Percentiles rank a stretch among this genome's conserved stretches.
phyloP scores from a whole-genome alignment of 208 protist species.

The Naegleria fowleri region DNA sequence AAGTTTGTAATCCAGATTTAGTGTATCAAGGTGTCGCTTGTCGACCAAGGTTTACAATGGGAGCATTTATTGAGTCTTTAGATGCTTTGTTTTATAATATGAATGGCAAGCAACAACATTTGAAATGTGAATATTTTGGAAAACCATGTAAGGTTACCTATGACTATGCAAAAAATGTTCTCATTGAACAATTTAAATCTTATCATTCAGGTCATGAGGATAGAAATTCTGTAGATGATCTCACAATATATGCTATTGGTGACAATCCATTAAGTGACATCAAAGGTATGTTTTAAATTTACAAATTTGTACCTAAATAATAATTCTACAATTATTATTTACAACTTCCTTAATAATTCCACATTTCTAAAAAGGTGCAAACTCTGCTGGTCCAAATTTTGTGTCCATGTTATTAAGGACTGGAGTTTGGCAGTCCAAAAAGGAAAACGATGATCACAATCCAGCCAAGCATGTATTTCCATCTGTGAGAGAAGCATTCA shows the following conservation, averaged over 20 bases:
- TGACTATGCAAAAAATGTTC: slow-evolving; percentile 7
- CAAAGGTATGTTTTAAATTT: no score
- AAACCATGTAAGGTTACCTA: not conserved
- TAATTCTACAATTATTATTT: no score
- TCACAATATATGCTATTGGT: not conserved
- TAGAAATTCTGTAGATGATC: not conserved
- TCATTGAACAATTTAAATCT: not conserved
- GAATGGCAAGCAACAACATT: not conserved
- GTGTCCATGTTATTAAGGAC: not conserved
- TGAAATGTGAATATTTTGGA: not conserved
- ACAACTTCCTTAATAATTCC: no score
- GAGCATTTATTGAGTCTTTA: not conserved
- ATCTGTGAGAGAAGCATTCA: not conserved
- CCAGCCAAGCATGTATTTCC: not conserved
- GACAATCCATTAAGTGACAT: slow-evolving; percentile 18
- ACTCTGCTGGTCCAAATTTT: not conserved
- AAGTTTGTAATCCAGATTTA: not conserved
- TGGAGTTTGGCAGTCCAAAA: not conserved
- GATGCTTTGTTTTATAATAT: not conserved
- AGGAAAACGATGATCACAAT: not conserved
- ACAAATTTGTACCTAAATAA: no score
- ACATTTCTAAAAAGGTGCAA: no score
- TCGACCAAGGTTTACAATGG: not conserved
- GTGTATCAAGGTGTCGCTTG: not conserved
- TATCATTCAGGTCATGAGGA: not conserved